These are phyloP conservation scores for Fusarium caatingaense DNA, from an alignment of 2,329 filamentous ascomycete genomes.

Conservation along the genomic window DNA sequence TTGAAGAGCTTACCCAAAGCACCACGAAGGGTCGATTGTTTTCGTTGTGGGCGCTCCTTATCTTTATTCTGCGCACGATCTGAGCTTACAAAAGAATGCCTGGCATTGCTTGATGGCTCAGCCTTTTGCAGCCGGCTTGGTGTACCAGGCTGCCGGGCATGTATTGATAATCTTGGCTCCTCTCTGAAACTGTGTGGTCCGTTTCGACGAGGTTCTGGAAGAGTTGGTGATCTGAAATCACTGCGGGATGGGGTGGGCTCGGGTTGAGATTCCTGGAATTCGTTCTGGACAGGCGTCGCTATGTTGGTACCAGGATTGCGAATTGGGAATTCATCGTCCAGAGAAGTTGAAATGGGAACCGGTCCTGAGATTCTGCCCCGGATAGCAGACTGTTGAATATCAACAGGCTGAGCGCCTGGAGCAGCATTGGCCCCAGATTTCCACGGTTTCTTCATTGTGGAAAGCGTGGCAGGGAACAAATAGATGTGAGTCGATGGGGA, in stretches of 20 bases:
- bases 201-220: constrained; percentile 35
- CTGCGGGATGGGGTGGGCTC: constrained; percentile 19
- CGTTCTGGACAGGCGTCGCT: constrained; percentile 48
- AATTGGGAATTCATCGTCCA: constrained; percentile 67
- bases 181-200: constrained; percentile 16
- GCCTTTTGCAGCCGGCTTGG: constrained; percentile 36
- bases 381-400: constrained; percentile 58
- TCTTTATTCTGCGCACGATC: constrained; percentile 30
- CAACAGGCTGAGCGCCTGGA: constrained; percentile 37
- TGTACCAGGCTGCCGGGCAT: constrained; percentile 21
- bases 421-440: constrained; percentile 56
- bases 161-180: constrained; percentile 25
- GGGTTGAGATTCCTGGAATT: constrained; percentile 38
- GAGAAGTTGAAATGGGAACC: constrained; percentile 63
- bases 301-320: constrained; percentile 56
- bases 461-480: constrained; percentile 14
- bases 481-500: constrained; percentile 4
- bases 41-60: constrained; percentile 58
- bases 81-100: constrained; percentile 63
- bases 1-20: constrained; percentile 70
- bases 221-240: constrained; percentile 31
- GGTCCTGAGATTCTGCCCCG: constrained; percentile 71
- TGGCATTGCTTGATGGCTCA: constrained; percentile 53
- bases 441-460: constrained; percentile 58
- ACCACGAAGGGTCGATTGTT: constrained; percentile 67